Percentiles rank a stretch among this genome's conserved stretches.
These are phyloP conservation scores for Xanthoconium stramineum DNA, from an alignment of 768 basidiomycete species.

Conservation along the genomic window DNA sequence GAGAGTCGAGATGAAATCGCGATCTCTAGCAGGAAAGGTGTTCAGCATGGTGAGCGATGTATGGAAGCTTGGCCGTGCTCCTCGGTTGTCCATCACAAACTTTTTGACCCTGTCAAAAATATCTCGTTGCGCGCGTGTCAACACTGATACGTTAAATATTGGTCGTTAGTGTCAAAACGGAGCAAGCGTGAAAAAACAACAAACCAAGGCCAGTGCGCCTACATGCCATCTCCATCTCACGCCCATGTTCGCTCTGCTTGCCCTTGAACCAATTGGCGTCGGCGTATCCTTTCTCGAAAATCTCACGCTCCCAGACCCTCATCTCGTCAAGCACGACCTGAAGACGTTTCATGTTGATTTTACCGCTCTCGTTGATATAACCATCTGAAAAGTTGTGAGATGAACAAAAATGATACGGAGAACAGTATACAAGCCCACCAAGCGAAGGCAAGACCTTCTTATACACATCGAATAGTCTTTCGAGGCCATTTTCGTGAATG, in stretches of 20 bases:
- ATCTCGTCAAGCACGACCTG: constrained; percentile 90
- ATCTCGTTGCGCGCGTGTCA: constrained; percentile 70
- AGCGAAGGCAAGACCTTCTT: constrained; percentile 83
- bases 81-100: constrained; percentile 59
- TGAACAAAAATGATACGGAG: neutral
- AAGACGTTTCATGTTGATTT: constrained; percentile 73
- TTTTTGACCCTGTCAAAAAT: constrained; percentile 77
- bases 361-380: constrained; percentile 88
- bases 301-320: constrained; percentile 80
- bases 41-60: constrained; percentile 68
- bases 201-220: constrained; percentile 63
- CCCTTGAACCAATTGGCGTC: constrained; percentile 94
- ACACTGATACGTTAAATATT: constrained; percentile 38
- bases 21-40: constrained; percentile 74
- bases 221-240: constrained; percentile 59
- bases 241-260: constrained; percentile 75
- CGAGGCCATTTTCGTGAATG: constrained; percentile 95
- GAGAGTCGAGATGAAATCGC: constrained; percentile 73
- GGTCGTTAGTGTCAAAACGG: neutral
- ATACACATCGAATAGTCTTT: constrained; percentile 91
- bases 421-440: constrained; percentile 38
- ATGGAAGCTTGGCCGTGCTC: constrained; percentile 26
- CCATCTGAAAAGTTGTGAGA: constrained; percentile 53
- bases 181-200: constrained; percentile 19
- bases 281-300: constrained; percentile 88